These are phyloP conservation scores for Sclerotinia sclerotiorum DNA, from an alignment of 2,329 filamentous ascomycete genomes.

Conservation along the genomic window DNA sequence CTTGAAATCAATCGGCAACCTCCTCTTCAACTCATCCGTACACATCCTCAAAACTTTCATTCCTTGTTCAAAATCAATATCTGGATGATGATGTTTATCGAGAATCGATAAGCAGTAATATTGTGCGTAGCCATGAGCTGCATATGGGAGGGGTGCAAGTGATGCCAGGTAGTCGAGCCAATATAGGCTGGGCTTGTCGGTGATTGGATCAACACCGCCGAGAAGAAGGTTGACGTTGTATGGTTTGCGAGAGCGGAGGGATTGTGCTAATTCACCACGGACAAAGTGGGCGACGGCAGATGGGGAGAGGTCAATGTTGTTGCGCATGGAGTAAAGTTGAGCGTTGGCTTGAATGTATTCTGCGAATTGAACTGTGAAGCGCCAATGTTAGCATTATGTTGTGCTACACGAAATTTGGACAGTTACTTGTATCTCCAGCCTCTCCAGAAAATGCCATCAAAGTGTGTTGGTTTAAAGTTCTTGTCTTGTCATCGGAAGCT, in stretches of 20 bases:
- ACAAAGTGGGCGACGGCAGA: conserved; percentile 90
- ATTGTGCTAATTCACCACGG: conserved; percentile 86
- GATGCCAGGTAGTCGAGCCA: conserved; percentile 97
- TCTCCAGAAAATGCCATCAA: conserved; percentile 95
- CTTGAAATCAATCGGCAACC: conserved; percentile 98
- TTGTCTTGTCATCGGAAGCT: conserved; percentile 93
- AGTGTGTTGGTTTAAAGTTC: conserved; percentile 87
- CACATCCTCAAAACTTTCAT: conserved; percentile 93
- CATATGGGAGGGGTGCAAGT: conserved; percentile 85
- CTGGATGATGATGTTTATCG: conserved; percentile 97
- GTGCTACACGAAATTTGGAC: neutral
- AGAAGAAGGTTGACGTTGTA: conserved; percentile 97
- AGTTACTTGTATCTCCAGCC: conserved; percentile 85
- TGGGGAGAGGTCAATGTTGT: conserved; percentile 87
- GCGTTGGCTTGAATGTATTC: conserved; percentile 99
- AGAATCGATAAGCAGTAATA: conserved; percentile 98
- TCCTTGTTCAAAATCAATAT: conserved; percentile 85
- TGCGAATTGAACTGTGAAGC: conserved; percentile 82
- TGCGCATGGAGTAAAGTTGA: conserved; percentile 98
- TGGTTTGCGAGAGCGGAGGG: conserved; percentile 85
- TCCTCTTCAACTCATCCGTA: conserved; percentile 93
- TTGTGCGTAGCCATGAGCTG: conserved; percentile 96
- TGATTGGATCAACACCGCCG: conserved; percentile 89
- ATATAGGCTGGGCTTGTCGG: conserved; percentile 86
- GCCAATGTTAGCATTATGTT: conserved; percentile 21